Conservation (phyloP, 2,329 filamentous ascomycete genomes). For the Aureobasidium leucospermi region DNA sequence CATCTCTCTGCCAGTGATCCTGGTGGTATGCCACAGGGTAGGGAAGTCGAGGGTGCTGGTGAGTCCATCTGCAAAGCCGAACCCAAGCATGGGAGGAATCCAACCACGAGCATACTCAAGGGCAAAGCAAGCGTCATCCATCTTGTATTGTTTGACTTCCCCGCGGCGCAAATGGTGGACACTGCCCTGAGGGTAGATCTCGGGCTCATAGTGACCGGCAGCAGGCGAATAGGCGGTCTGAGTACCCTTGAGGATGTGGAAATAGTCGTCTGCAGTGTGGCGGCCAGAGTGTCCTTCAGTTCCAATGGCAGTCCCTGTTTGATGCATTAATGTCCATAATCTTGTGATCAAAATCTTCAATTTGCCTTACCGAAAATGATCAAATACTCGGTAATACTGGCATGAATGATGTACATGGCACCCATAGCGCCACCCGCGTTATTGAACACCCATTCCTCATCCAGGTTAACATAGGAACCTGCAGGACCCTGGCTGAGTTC, state of each 20-base stretch:
- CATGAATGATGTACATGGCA: conserved; percentile 83
- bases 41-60: conserved; percentile 74
- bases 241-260: conserved; percentile 76
- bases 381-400: conserved; percentile 78
- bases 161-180: conserved; percentile 68
- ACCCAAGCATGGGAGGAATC: conserved; percentile 90
- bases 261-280: conserved; percentile 91
- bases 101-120: conserved; percentile 80
- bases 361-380: conserved; percentile 61
- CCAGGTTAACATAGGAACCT: conserved; percentile 52
- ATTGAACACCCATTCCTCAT: conserved; percentile 86
- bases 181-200: conserved; percentile 61
- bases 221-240: conserved; percentile 64
- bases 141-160: conserved; percentile 73
- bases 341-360: neutral
- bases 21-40: conserved; percentile 74
- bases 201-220: conserved; percentile 54
- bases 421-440: conserved; percentile 90
- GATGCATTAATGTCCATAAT: neutral
- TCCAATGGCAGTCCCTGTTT: conserved; percentile 58
- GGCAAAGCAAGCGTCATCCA: conserved; percentile 69
- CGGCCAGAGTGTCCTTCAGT: conserved; percentile 84
- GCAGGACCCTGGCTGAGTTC: conserved; percentile 51
- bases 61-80: conserved; percentile 77
- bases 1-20: conserved; percentile 70